phyloP scores from a whole-genome alignment of 2,329 filamentous ascomycete genomes.

The Metarhizium anisopliae region DNA sequence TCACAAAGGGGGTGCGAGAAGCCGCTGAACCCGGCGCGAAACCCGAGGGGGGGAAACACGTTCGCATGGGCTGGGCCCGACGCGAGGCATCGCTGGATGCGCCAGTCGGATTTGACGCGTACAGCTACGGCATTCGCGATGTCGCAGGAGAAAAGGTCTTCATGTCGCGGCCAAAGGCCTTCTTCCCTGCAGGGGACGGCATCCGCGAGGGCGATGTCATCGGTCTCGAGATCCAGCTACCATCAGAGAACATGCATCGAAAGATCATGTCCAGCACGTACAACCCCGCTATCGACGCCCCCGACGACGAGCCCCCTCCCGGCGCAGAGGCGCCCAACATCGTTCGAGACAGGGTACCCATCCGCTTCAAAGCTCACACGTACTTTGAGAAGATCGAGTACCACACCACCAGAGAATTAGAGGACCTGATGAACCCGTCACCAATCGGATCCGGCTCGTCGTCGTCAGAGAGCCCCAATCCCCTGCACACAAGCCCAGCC shows the following conservation, averaged over 20 bases:
- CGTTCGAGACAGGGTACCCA: constrained; percentile 89
- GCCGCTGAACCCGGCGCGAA: constrained; percentile 32
- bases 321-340: constrained; percentile 64
- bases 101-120: constrained; percentile 79
- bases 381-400: constrained; percentile 94
- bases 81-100: constrained; percentile 75
- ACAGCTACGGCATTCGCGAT: constrained; percentile 90
- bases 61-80: constrained; percentile 81
- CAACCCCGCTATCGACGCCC: constrained; percentile 71
- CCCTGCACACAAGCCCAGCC: constrained; percentile 63
- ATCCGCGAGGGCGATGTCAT: constrained; percentile 89
- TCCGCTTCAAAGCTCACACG: constrained; percentile 85
- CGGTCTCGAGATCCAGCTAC: constrained; percentile 84
- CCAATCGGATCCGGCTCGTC: constrained; percentile 35
- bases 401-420: constrained; percentile 77
- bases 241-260: constrained; percentile 74
- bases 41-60: constrained; percentile 46
- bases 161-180: constrained; percentile 86
- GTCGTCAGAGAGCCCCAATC: constrained; percentile 53
- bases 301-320: constrained; percentile 45
- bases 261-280: constrained; percentile 83
- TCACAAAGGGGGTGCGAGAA: constrained; percentile 61
- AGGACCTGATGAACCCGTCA: constrained; percentile 69
- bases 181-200: constrained; percentile 70
- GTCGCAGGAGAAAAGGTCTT: constrained; percentile 85